A percentile compares a stretch with the other conserved stretches of the same genome.
Evolutionary conservation across 2,329 filamentous ascomycete genomes (phyloP).

Genomic region (Diaporthe amygdali): DNA sequence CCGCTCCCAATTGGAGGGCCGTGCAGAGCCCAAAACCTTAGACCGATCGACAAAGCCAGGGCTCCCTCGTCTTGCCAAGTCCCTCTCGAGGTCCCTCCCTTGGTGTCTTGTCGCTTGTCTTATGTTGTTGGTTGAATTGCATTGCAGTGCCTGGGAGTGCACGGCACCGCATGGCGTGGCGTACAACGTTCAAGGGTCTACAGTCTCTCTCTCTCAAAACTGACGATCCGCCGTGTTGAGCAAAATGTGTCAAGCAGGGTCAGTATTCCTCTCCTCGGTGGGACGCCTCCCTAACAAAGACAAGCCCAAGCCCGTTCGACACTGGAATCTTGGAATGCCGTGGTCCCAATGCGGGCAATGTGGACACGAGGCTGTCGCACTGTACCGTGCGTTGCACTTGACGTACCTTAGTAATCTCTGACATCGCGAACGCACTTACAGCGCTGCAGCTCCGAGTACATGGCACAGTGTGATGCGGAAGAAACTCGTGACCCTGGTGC

Average conservation of each 20-base stretch:
- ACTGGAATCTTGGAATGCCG: background rate
- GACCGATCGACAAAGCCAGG: background rate
- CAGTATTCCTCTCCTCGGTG: too few species aligned
- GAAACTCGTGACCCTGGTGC: background rate
- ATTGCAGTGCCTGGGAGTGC: constrained; percentile 1
- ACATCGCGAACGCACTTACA: background rate
- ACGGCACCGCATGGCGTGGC: background rate
- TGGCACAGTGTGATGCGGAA: background rate
- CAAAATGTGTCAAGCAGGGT: too few species aligned
- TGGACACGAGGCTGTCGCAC: background rate
- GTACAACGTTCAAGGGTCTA: background rate
- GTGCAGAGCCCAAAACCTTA: constrained; percentile 17
- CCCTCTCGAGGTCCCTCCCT: background rate
- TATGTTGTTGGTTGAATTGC: background rate
- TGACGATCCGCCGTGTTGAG: background rate
- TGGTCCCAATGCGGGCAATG: background rate
- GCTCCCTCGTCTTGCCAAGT: constrained; percentile 5
- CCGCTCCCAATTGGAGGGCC: background rate
- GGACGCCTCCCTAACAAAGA: background rate
- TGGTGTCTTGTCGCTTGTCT: background rate
- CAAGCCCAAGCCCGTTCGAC: background rate
- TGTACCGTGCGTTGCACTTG: background rate
- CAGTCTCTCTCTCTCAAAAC: background rate
- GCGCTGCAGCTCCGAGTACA: background rate
- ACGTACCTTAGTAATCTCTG: background rate